A percentile compares a stretch with the other conserved stretches of the same genome.
phyloP scores from a whole-genome alignment of 2,329 filamentous ascomycete genomes.

The Fusarium anthophilum region DNA sequence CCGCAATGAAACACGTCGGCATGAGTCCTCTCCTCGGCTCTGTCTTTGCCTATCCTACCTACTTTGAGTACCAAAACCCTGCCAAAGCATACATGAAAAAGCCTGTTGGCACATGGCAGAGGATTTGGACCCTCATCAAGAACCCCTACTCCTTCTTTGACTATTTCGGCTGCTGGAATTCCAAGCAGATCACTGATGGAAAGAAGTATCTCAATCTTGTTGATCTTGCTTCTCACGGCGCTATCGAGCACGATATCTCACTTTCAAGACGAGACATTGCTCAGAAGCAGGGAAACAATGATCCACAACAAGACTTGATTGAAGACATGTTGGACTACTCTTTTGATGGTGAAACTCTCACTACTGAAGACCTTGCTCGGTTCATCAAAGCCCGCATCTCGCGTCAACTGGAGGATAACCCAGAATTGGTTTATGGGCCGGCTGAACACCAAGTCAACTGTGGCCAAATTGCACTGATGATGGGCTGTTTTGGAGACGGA shows the following conservation, averaged over 20 bases:
- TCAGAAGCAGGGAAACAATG: conserved; percentile 6
- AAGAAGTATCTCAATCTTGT: conserved; percentile 16
- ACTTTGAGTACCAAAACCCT: conserved; percentile 16
- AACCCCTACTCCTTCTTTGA: conserved; percentile 13
- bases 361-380: neutral
- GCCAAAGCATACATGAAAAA: neutral
- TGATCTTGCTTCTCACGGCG: conserved; percentile 4
- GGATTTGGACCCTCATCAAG: conserved; percentile 8
- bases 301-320: conserved; percentile 5
- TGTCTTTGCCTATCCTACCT: conserved; percentile 14
- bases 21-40: conserved; percentile 15
- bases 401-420: conserved; percentile 2
- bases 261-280: conserved; percentile 4
- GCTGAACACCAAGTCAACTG: conserved; percentile 18
- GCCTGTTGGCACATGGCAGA: neutral
- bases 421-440: neutral
- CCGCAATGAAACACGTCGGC: conserved; percentile 12
- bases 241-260: conserved; percentile 18
- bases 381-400: conserved; percentile 13
- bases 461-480: conserved; percentile 11
- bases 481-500: conserved; percentile 10
- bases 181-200: neutral
- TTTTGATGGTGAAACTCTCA: neutral
- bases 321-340: neutral
- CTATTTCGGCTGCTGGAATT: conserved; percentile 8